Evolutionary conservation across 129 eudicot species (phyloP).

Genomic region (Chrysanthemum lavandulifolium): DNA sequence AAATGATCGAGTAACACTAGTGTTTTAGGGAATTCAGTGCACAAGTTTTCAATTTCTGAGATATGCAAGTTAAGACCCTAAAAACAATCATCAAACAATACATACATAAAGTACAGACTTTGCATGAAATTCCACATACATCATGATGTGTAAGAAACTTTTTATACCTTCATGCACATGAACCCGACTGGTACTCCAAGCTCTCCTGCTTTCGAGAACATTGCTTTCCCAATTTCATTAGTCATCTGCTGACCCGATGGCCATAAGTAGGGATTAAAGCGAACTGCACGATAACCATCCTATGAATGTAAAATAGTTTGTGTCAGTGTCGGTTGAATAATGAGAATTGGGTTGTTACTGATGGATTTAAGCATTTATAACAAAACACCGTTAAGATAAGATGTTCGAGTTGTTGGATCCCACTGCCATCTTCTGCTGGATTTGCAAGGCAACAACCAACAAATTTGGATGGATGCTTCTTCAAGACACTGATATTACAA

Average conservation of each 20-base stretch:
- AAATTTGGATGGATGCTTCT: constrained; percentile 76
- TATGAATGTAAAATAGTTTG: constrained; percentile 14
- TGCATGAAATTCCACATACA: not conserved
- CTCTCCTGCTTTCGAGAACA: constrained; percentile 82
- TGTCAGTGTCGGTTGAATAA: constrained; percentile 18
- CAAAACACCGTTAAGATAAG: constrained; percentile 58
- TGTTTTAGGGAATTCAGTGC: constrained; percentile 74
- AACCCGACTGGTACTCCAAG: constrained; percentile 82
- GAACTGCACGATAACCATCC: constrained; percentile 91
- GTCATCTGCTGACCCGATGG: constrained; percentile 95
- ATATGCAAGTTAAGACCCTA: constrained; percentile 80
- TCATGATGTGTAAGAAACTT: not conserved
- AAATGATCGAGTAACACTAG: constrained; percentile 73
- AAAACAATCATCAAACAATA: constrained; percentile 1
- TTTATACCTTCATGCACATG: constrained; percentile 83
- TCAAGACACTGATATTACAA: constrained; percentile 53
- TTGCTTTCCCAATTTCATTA: constrained; percentile 72
- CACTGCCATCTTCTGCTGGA: constrained; percentile 86
- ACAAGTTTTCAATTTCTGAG: constrained; percentile 60
- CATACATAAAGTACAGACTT: not conserved
- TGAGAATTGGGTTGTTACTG: not conserved
- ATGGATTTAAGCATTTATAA: not conserved
- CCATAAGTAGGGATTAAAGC: constrained; percentile 93
- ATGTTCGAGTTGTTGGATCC: constrained; percentile 64
- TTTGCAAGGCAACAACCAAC: constrained; percentile 93